A percentile compares a stretch with the other conserved stretches of the same genome.
phyloP scores from a whole-genome alignment of 1,139 yeast genomes.

The Geotrichum citri-aurantii region DNA sequence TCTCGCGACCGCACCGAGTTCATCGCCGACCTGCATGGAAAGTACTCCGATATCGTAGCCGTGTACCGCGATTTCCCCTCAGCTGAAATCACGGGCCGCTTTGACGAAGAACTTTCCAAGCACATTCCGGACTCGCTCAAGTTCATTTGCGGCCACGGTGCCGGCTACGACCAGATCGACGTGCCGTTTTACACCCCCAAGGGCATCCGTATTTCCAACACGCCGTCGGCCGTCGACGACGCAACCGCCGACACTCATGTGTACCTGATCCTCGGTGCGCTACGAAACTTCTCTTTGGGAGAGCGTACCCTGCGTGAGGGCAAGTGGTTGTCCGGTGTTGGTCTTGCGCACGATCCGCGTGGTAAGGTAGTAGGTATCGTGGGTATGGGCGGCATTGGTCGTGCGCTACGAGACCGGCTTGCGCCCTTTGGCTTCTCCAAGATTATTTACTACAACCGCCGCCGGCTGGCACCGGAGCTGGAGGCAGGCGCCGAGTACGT shows the following conservation, averaged over 20 bases:
- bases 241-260: constrained; percentile 75
- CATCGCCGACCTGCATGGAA: constrained; percentile 31
- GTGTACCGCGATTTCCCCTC: constrained; percentile 29
- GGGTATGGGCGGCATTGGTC: constrained; percentile 82
- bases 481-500: constrained; percentile 51
- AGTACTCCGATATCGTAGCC: constrained; percentile 33
- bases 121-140: constrained; percentile 57
- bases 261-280: constrained; percentile 51
- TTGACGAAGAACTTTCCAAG: constrained; percentile 64
- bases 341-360: constrained; percentile 49
- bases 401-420: constrained; percentile 62
- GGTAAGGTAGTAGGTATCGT: constrained; percentile 63
- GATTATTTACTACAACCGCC: constrained; percentile 61
- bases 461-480: constrained; percentile 47
- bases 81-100: constrained; percentile 44
- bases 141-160: constrained; percentile 75
- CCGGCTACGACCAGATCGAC: constrained; percentile 76
- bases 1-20: constrained; percentile 32
- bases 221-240: constrained; percentile 62
- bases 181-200: constrained; percentile 44
- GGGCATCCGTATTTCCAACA: constrained; percentile 60
- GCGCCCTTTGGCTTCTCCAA: constrained; percentile 57
- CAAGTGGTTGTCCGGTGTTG: constrained; percentile 33
- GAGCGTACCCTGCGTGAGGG: constrained; percentile 38
- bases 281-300: constrained; percentile 51